These are phyloP conservation scores for Trichoderma sp. DNA, from an alignment of 2,329 filamentous ascomycete species.

Conservation along the genomic window DNA sequence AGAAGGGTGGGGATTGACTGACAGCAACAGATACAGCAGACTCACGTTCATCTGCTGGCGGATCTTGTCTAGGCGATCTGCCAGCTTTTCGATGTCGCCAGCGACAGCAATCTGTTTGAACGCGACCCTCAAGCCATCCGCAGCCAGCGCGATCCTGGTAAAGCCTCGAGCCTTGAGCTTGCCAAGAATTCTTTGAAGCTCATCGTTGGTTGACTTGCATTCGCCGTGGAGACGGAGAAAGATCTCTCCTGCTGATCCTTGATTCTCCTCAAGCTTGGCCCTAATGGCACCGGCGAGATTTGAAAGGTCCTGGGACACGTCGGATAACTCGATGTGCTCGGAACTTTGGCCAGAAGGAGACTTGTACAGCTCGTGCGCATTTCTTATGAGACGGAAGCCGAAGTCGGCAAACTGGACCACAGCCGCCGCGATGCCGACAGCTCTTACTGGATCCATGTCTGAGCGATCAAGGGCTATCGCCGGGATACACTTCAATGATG, in stretches of 20 bases:
- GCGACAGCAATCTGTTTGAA: not conserved
- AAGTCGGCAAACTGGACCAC: not conserved
- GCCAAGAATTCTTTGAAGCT: not conserved
- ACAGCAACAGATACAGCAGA: not conserved
- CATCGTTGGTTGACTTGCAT: not conserved
- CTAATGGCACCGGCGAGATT: not conserved
- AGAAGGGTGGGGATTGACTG: not conserved
- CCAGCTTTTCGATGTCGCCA: not conserved
- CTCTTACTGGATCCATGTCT: not conserved
- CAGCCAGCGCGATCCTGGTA: not conserved
- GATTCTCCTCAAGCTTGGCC: not conserved
- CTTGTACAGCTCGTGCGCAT: not conserved
- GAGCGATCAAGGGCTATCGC: not conserved
- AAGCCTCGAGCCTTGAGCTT: not conserved
- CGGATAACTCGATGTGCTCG: not conserved
- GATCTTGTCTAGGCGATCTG: not conserved
- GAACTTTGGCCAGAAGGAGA: not conserved
- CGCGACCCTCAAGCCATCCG: not conserved
- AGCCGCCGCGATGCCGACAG: not conserved
- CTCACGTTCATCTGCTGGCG: not conserved
- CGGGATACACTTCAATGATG: not conserved
- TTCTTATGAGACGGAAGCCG: not conserved
- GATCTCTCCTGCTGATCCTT: not conserved
- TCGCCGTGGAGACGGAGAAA: not conserved
- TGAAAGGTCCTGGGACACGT: not conserved